phyloP scores from a whole-genome alignment of 805 yeast genomes.

The Candida ipomoeae region DNA sequence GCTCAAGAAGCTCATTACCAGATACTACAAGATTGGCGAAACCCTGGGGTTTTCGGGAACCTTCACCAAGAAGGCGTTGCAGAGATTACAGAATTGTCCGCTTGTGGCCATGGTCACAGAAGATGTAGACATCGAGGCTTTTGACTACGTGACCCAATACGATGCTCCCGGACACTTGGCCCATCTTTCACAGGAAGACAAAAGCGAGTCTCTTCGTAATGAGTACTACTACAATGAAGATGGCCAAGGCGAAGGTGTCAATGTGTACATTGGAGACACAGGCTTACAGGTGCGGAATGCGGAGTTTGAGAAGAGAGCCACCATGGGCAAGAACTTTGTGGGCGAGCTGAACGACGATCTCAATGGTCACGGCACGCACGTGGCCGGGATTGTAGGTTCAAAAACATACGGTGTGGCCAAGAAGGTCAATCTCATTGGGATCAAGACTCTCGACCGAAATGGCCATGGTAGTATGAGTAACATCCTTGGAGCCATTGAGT shows the following conservation, averaged over 20 bases:
- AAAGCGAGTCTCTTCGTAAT: constrained; percentile 19
- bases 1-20: constrained; percentile 44
- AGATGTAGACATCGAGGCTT: constrained; percentile 58
- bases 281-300: constrained; percentile 12
- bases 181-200: constrained; percentile 47
- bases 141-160: constrained; percentile 40
- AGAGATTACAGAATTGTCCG: constrained; percentile 52
- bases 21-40: constrained; percentile 60
- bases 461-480: constrained; percentile 73
- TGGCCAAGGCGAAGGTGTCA: constrained; percentile 39
- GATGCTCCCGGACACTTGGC: constrained; percentile 65
- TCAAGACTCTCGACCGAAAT: constrained; percentile 62
- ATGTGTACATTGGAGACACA: constrained; percentile 18
- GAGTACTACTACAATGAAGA: constrained; percentile 47
- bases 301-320: constrained; percentile 15
- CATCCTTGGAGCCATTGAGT: constrained; percentile 64
- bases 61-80: constrained; percentile 46
- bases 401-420: constrained; percentile 52
- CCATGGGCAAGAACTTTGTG: constrained; percentile 15
- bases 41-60: constrained; percentile 69
- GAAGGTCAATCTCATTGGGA: constrained; percentile 42
- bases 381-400: constrained; percentile 53
- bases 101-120: constrained; percentile 65
- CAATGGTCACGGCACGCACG: constrained; percentile 58
- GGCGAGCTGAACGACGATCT: constrained; percentile 25